A percentile compares a stretch with the other conserved stretches of the same genome.
Conservation (phyloP, 2,329 filamentous ascomycete genomes). For the Penicillium sp. region DNA sequence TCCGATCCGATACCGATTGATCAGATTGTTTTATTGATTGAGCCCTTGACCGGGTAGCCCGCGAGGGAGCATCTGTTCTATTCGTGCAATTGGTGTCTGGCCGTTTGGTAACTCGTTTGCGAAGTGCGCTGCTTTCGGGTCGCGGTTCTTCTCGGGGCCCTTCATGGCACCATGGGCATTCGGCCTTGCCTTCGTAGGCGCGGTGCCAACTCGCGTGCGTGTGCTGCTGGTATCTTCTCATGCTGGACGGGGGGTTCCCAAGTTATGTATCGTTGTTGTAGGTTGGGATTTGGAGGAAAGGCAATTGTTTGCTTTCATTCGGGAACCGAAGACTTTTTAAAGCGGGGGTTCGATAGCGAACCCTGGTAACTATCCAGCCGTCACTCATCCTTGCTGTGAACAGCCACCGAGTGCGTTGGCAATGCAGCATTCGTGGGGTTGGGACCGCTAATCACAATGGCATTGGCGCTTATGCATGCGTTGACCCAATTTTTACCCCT, state of each 20-base stretch:
- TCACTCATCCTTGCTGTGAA: slow-evolving; percentile 1
- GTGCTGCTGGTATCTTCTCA: slow-evolving; percentile 11
- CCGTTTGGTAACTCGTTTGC: not conserved
- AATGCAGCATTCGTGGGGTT: slow-evolving; percentile 6
- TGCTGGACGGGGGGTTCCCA: not conserved
- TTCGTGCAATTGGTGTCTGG: not conserved
- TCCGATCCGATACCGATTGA: not conserved
- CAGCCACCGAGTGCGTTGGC: slow-evolving; percentile 7
- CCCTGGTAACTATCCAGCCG: slow-evolving; percentile 1
- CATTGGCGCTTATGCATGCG: slow-evolving; percentile 5
- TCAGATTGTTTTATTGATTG: not conserved
- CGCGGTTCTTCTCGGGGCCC: not conserved
- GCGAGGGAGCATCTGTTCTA: not conserved
- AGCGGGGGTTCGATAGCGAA: slow-evolving; percentile 2
- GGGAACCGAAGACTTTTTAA: slow-evolving; percentile 3
- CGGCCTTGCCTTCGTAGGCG: slow-evolving; percentile 4
- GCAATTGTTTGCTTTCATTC: not conserved
- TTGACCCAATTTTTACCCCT: slow-evolving; percentile 2
- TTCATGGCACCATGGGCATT: slow-evolving; percentile 9
- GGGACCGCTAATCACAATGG: slow-evolving; percentile 1
- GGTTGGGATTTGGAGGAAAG: not conserved
- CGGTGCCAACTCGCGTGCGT: slow-evolving; percentile 11
- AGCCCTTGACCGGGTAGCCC: not conserved
- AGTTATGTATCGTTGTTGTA: not conserved
- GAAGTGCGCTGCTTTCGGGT: not conserved